These are phyloP conservation scores for Coemansia sp. DNA, from an alignment of 192 early-diverging fungal genomes.

Conservation along the genomic window DNA sequence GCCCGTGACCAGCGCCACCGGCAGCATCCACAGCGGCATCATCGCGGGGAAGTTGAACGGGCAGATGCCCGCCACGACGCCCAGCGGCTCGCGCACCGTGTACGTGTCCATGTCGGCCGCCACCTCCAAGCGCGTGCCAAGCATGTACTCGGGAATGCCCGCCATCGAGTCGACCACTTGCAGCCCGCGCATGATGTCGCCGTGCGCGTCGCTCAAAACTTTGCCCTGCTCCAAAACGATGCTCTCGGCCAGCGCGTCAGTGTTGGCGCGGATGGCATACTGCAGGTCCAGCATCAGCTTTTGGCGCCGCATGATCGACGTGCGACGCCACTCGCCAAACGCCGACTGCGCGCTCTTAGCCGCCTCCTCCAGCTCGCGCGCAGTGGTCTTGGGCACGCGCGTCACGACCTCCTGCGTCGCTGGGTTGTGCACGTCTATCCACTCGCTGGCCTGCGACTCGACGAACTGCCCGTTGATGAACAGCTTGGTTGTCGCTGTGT, in stretches of 20 bases:
- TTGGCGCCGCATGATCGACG: conserved; percentile 81
- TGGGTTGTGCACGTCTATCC: conserved; percentile 91
- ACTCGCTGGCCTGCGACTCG: conserved; percentile 81
- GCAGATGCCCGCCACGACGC: conserved; percentile 91
- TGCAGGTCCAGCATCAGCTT: conserved; percentile 92
- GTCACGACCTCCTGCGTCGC: conserved; percentile 91
- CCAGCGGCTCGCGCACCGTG: conserved; percentile 88
- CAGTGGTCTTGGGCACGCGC: conserved; percentile 86
- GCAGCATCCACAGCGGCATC: conserved; percentile 97
- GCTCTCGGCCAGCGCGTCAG: conserved; percentile 75
- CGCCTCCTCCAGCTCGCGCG: conserved; percentile 79
- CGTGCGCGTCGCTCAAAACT: conserved; percentile 88
- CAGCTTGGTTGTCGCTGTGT: conserved; percentile 58
- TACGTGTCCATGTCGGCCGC: conserved; percentile 96
- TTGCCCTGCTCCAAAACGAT: conserved; percentile 94
- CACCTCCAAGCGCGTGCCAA: conserved; percentile 85
- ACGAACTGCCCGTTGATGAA: conserved; percentile 93
- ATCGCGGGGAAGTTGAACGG: conserved; percentile 99
- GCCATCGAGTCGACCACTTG: conserved; percentile 90
- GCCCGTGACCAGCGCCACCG: conserved; percentile 88
- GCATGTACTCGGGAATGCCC: conserved; percentile 74
- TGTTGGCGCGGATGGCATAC: conserved; percentile 77
- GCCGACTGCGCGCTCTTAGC: conserved; percentile 71
- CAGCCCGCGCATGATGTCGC: conserved; percentile 88
- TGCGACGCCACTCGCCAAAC: conserved; percentile 86